Base-by-base conservation (phyloP, 768 basidiomycete genomes). In the Agrocybe praecox region DNA sequence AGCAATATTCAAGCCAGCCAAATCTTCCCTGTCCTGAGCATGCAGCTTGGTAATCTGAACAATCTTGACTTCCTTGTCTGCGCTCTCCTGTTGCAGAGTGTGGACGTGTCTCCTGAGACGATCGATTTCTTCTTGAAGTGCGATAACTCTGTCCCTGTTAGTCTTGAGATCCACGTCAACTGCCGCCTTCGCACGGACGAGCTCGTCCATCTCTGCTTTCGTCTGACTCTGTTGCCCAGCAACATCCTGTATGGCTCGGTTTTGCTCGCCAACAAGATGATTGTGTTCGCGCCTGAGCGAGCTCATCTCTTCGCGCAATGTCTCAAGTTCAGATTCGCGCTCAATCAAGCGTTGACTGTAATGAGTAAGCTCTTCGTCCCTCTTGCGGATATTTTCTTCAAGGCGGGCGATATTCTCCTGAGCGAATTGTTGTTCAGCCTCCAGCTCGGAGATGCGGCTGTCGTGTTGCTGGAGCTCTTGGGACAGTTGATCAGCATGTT, bases 1-100 rank as follows among this genome's bases (percentile, higher is more conserved):
- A 0, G 94, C 95, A 33, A 96, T 94, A 64, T 96, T 95, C 63
- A 96, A 73, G n/a, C 91, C 89, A 47, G 82, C 72, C 19, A 90
- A 69, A 70, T 96, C 94, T 43, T 94, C 89, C 69, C 88, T 87
- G 59, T 89, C 82, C 65, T 86, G 78, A 0, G 76, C 75, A 36
- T 82, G 77, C 63, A 88, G 79, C 72, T 90, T 92, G 58, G 79
- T 80, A 50, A 92, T 71, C 63, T 90, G 88, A 14, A 85, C 75
- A 42, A 95, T 80, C 67, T 87, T 89, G 34, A 96, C 80, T 60
- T 96, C 94, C 74, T 88, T 90, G 56, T 87, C 86, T 11, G 94
- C 90, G 64, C 90, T 94, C 65, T 91, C 89, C 62, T 89, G 84
- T 69, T 92, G 85, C 52, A 96, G 71, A 15, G 81, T 79, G 56